Base-by-base conservation (phyloP, 768 basidiomycete species). In the Tulasnella sp. region DNA sequence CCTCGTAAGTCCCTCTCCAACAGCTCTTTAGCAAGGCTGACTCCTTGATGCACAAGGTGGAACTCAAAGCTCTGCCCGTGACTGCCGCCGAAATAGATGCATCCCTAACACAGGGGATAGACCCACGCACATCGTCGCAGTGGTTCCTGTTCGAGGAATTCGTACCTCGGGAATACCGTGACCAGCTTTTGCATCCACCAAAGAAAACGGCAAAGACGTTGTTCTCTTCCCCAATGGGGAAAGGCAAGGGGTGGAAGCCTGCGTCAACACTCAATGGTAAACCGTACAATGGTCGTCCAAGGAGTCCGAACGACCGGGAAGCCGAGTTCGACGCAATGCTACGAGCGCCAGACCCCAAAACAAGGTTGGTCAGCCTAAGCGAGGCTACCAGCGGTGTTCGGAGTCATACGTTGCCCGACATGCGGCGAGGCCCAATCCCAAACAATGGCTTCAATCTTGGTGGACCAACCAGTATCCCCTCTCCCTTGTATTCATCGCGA, bases 101-200 rank as follows among this genome's bases (percentile, higher is more conserved):
- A 15, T 21, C 50, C 27, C 34, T 50, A 23, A 34, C 45, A n/a
- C 23, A 29, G 19, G 65, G 65, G 4, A 60, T 63, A 2, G 87
- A 92, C 65, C 87, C 87, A 0, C 77, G 91, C n/a, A 83, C 78
- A 1, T 72, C 81, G 0, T 74, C 79, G 0, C 77, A 81, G 0
- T 77, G 89, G 46, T 77, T 96, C 51, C 71, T 97, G 5, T 93
- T 90, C 62, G 92, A 99, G 69, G 96, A 98, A 68, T 86, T 89
- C 55, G 90, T 99, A 2, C 94, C 93, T 0, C 71, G 79, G 36
- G 92, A 91, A 66, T 91, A 90, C 64, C 75, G 86, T 3, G 81
- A 86, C 42, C 82, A 87, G 62, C 75, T 93, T 5, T 59, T 64
- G 27, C 79, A 70, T 4, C 69, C 80, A 5, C 72, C 50, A 2